Conservation (phyloP, 1,284 basidiomycete species). For the Ustilago nuda region DNA sequence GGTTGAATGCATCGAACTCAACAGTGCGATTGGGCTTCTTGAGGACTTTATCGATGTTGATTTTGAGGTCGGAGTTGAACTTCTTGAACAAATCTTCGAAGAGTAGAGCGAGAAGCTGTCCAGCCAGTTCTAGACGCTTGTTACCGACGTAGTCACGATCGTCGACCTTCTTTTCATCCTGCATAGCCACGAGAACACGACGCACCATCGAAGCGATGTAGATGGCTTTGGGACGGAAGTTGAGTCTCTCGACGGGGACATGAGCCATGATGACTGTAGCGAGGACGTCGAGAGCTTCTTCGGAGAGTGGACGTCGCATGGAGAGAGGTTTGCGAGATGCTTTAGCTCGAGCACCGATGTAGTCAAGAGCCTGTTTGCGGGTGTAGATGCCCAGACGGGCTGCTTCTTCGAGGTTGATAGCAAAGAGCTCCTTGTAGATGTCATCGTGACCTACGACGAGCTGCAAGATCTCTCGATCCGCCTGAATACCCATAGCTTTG, state of each 20-base stretch:
- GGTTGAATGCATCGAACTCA: conserved; percentile 95
- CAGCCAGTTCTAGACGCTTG: conserved; percentile 96
- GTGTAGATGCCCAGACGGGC: conserved; percentile 79
- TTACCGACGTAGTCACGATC: conserved; percentile 99
- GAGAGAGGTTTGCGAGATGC: conserved; percentile 78
- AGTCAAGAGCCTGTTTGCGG: conserved; percentile 92
- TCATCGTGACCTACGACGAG: conserved; percentile 94
- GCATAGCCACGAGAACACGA: conserved; percentile 94
- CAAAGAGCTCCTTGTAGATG: conserved; percentile 86
- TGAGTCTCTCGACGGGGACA: conserved; percentile 89
- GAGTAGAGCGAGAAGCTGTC: conserved; percentile 90
- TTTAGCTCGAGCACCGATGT: conserved; percentile 92
- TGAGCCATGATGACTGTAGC: conserved; percentile 97
- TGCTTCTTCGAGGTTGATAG: conserved; percentile 92
- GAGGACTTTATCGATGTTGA: conserved; percentile 95
- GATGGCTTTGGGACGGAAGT: conserved; percentile 94
- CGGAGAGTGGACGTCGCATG: conserved; percentile 85
- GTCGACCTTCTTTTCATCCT: conserved; percentile 96
- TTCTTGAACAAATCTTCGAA: conserved; percentile 99
- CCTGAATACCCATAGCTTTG: conserved; percentile 88
- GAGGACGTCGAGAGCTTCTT: conserved; percentile 94
- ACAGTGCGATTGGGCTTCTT: conserved; percentile 95
- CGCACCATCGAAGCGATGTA: conserved; percentile 98
- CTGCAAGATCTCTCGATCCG: conserved; percentile 97
- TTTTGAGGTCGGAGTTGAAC: conserved; percentile 95